Conservation (phyloP, 2,329 filamentous ascomycete species). For the Bipolaris victoriae region DNA sequence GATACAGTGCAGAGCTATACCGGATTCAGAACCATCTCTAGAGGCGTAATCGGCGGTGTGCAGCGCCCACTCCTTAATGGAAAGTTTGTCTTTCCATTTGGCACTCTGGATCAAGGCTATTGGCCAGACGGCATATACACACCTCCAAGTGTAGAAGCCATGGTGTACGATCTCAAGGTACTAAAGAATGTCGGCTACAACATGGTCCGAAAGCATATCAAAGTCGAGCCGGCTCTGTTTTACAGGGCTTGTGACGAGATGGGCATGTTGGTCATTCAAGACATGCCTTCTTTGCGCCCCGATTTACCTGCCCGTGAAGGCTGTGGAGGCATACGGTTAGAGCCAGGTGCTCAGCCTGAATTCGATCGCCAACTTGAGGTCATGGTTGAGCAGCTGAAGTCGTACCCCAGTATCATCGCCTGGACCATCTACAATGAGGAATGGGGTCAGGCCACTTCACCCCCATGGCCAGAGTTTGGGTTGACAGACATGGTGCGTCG, state of each 20-base stretch:
- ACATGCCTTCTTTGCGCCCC: conserved; percentile 67
- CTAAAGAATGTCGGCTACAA: conserved; percentile 73
- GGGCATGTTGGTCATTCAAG: conserved; percentile 71
- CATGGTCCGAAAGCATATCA: conserved; percentile 75
- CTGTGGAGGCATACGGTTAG: conserved; percentile 24
- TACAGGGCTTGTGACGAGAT: conserved; percentile 71
- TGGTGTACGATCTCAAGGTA: conserved; percentile 69
- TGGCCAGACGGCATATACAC: conserved; percentile 74
- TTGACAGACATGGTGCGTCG: conserved; percentile 62
- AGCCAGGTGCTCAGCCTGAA: conserved; percentile 62
- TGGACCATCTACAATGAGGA: conserved; percentile 77
- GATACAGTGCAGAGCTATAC: conserved; percentile 70
- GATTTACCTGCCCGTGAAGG: conserved; percentile 23
- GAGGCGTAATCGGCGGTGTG: conserved; percentile 63
- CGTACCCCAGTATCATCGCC: conserved; percentile 67
- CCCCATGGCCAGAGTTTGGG: conserved; percentile 61
- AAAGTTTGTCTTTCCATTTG: conserved; percentile 71
- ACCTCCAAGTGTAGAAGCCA: conserved; percentile 69
- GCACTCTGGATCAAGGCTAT: conserved; percentile 72
- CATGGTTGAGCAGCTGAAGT: conserved; percentile 67
- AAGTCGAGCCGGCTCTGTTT: conserved; percentile 70
- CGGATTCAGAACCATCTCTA: conserved; percentile 69
- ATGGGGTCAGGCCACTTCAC: conserved; percentile 65
- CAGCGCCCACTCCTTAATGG: conserved; percentile 70
- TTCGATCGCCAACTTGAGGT: conserved; percentile 69